A percentile compares a stretch with the other conserved stretches of the same genome.
phyloP scores from a whole-genome alignment of 2,329 filamentous ascomycete species.

The Westerdykella ornata region DNA sequence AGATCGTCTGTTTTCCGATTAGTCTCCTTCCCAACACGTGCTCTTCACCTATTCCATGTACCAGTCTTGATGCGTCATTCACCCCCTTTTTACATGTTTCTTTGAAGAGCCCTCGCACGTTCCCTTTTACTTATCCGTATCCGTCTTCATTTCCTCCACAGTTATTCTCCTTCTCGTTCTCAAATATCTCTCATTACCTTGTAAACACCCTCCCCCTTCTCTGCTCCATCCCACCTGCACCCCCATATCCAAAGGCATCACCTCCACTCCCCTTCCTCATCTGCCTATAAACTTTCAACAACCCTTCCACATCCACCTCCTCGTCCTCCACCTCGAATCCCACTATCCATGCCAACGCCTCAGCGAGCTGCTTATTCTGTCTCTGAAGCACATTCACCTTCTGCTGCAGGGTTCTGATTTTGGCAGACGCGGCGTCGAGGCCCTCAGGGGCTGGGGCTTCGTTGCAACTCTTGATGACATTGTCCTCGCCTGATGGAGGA shows the following conservation, averaged over 20 bases:
- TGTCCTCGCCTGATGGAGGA: too few species aligned
- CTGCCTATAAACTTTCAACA: constrained; percentile 3
- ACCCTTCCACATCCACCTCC: constrained; percentile 3
- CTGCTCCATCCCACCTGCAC: background rate
- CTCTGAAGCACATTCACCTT: constrained; percentile 16
- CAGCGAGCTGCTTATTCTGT: constrained; percentile 22
- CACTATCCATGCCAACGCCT: constrained; percentile 22
- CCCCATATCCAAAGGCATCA: background rate
- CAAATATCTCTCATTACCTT: background rate
- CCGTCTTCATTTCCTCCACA: background rate
- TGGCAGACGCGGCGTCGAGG: background rate
- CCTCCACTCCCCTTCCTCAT: constrained; percentile 1
- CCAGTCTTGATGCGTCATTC: too few species aligned
- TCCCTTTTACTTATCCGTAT: too few species aligned
- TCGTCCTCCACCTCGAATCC: constrained; percentile 18
- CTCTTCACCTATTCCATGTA: too few species aligned
- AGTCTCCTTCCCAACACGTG: too few species aligned
- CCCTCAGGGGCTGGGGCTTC: too few species aligned
- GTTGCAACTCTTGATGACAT: too few species aligned
- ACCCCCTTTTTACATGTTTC: too few species aligned
- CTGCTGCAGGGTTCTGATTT: constrained; percentile 16
- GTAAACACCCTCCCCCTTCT: constrained; percentile 1
- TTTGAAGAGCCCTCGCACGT: too few species aligned
- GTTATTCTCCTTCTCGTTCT: too few species aligned
- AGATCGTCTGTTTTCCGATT: too few species aligned